A percentile compares a stretch with the other conserved stretches of the same genome.
These are phyloP conservation scores for Phytophthora parvispora DNA, from an alignment of 352 stramenopile species.

Conservation along the genomic window DNA sequence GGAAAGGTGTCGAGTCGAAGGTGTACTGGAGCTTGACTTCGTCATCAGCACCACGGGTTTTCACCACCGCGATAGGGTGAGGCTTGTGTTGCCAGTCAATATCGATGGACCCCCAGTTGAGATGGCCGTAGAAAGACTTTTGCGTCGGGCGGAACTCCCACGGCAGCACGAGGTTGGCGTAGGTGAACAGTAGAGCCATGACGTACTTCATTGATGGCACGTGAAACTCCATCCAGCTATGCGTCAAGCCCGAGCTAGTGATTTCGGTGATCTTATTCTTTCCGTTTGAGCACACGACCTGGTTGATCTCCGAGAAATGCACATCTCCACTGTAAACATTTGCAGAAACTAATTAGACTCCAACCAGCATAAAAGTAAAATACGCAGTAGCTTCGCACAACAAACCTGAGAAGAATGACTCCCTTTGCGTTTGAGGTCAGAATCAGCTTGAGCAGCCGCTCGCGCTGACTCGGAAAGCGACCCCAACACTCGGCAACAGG, in stretches of 20 bases:
- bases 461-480: conserved; percentile 85
- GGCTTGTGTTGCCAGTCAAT: conserved; percentile 87
- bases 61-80: conserved; percentile 67
- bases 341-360: conserved; percentile 28
- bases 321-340: conserved; percentile 85
- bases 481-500: conserved; percentile 91
- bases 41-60: conserved; percentile 68
- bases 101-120: conserved; percentile 96
- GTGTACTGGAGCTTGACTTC: conserved; percentile 75
- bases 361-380: conserved; percentile 22
- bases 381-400: not conserved
- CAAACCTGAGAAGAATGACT: conserved; percentile 89
- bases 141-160: conserved; percentile 81
- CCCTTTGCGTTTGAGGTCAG: conserved; percentile 85
- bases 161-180: conserved; percentile 76
- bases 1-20: conserved; percentile 54
- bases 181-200: conserved; percentile 74
- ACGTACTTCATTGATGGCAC: conserved; percentile 59
- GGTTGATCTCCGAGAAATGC: conserved; percentile 94
- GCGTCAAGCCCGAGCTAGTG: conserved; percentile 95
- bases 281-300: conserved; percentile 89
- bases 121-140: conserved; percentile 83
- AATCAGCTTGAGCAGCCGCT: conserved; percentile 89
- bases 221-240: conserved; percentile 94
- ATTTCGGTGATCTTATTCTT: conserved; percentile 83